Base-by-base conservation (phyloP, 1,284 basidiomycete genomes). In the Wallemia mellicola region DNA sequence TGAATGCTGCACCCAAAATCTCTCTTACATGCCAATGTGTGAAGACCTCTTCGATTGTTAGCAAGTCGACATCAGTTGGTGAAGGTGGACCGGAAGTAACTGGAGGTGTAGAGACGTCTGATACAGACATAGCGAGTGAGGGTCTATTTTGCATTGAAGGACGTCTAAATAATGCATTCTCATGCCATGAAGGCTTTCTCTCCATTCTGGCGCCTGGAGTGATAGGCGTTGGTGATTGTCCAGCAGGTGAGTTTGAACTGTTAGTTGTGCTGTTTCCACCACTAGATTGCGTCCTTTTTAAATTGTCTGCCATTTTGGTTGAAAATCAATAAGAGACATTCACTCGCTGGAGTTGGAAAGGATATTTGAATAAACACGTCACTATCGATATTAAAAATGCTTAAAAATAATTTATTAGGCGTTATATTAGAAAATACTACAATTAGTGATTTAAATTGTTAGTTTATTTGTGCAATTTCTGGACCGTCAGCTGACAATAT, bases 31-130 rank as follows among this genome's bases (percentile, higher is more conserved):
- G 55, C 55, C 55, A 57, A 28, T 26, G 27, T 9, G 55, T 26
- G 55, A 57, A 57, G 17, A 57, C 55, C 55, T 57, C 55, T 24
- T 57, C 55, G 24, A 57, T 57, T 3, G 55, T 57, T 19, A 57
- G 55, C 17, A 57, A 28, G 17, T 57, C 55, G 3, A 57, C 55
- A n/a, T 57, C 55, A 25, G 55, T 57, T 14, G 55, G 55, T 5
- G 55, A 57, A 28, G 55, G 55, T 9, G 55, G 55, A 28, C 55
- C 55, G 24, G 14, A 24, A 25, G 24, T 9, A 24, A 28, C 22
- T 19, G 25, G 24, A 24, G 55, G 55, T 19, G 55, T 57, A 11
- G 55, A 57, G 22, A 57, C 27, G 22, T 57, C 55, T 9, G 55
- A 57, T 5, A 28, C 27, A n/a, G 55, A 27, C 55, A 57, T 57